Evolutionary conservation across 139 green algal species (phyloP).

Genomic region (Yamagishiella unicocca): DNA sequence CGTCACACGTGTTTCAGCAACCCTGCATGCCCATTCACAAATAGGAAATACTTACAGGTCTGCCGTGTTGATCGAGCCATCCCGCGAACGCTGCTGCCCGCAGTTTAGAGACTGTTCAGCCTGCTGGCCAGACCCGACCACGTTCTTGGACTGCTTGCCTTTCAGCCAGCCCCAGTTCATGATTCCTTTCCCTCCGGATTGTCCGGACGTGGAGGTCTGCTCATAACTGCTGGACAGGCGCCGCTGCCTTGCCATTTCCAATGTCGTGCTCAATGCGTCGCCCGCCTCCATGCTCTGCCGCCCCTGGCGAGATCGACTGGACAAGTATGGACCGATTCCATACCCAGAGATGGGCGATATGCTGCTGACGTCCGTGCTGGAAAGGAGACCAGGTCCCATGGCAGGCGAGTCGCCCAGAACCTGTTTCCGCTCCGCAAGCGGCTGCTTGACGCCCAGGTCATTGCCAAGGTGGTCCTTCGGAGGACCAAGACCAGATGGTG

Average conservation of each 20-base stretch:
- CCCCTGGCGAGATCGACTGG: constrained; percentile 12
- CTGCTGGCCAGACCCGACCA: background rate
- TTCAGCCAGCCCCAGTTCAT: constrained; percentile 39
- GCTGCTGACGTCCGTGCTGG: background rate
- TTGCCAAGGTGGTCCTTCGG: background rate
- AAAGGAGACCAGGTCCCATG: background rate
- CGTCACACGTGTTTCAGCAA: background rate
- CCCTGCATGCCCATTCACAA: background rate
- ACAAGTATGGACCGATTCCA: background rate
- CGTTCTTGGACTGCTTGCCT: background rate
- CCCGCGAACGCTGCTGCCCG: background rate
- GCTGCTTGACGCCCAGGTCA: constrained; percentile 41
- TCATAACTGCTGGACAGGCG: constrained; percentile 13
- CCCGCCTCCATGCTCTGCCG: background rate
- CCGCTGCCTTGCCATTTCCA: constrained; percentile 38
- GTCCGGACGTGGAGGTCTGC: background rate
- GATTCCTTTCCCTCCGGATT: background rate
- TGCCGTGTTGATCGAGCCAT: constrained; percentile 1
- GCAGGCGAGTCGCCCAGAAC: background rate
- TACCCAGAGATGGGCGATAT: background rate
- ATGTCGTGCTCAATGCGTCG: background rate
- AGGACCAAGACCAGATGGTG: background rate
- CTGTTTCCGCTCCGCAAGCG: constrained; percentile 37
- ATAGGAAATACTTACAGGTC: constrained; percentile 1
- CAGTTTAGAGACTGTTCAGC: background rate